These are phyloP conservation scores for Chlamydomonas urium DNA, from an alignment of 139 green algal genomes.

Conservation along the genomic window DNA sequence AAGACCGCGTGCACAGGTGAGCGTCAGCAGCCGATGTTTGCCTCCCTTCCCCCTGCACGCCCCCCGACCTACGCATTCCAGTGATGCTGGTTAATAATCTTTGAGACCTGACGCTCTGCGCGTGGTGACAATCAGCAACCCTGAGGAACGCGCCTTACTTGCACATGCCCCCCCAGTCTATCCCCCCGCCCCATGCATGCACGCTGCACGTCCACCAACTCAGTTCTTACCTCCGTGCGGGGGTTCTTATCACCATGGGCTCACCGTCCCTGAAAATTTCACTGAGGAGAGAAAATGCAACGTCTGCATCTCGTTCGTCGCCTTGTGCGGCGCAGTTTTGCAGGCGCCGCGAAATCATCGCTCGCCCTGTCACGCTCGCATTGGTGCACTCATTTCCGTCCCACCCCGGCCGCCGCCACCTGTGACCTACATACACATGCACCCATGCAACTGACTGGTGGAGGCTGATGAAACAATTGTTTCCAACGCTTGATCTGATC, in stretches of 20 bases:
- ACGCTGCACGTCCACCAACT: background rate
- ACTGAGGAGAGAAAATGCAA: constrained; percentile 2
- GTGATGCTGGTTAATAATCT: constrained; percentile 7
- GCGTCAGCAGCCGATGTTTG: too few species aligned
- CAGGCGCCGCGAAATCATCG: background rate
- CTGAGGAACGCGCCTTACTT: background rate
- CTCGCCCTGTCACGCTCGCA: background rate
- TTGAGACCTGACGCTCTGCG: constrained; percentile 7
- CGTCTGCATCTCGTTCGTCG: background rate
- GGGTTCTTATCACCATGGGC: background rate
- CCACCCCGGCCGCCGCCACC: too few species aligned
- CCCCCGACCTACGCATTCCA: background rate
- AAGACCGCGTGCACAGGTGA: too few species aligned
- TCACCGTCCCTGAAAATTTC: background rate
- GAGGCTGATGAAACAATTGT: background rate
- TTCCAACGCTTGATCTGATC: constrained; percentile 7
- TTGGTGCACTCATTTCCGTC: too few species aligned
- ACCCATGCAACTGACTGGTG: background rate
- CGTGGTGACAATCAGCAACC: constrained; percentile 1
- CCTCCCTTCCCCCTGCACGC: background rate
- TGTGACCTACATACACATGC: too few species aligned
- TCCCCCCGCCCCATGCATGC: background rate
- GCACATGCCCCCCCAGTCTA: background rate
- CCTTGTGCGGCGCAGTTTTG: background rate
- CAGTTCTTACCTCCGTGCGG: constrained; percentile 4